These are phyloP conservation scores for Torrubiella hemipterigena DNA, from an alignment of 2,329 filamentous ascomycete genomes.

Conservation along the genomic window DNA sequence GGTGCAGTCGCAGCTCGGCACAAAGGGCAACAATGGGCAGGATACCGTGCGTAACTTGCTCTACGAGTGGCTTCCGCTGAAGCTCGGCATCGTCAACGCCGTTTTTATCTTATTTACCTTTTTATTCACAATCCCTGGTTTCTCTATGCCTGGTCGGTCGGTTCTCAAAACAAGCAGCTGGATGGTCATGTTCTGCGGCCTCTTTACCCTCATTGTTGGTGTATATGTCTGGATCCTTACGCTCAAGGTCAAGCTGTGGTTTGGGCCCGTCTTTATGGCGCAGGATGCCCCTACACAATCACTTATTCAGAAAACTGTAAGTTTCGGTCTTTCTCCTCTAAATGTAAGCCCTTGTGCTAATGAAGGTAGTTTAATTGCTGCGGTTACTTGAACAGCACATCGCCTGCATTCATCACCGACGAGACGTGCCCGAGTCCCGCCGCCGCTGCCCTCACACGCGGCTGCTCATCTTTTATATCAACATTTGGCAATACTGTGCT, in stretches of 20 bases:
- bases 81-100: constrained; percentile 61
- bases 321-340: constrained; percentile 16
- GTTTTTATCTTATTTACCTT: constrained; percentile 62
- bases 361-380: constrained; percentile 60
- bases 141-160: constrained; percentile 52
- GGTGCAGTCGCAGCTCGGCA: constrained; percentile 32
- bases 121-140: constrained; percentile 55
- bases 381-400: constrained; percentile 62
- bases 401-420: constrained; percentile 61
- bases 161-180: constrained; percentile 62
- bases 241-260: constrained; percentile 51
- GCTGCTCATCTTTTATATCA: constrained; percentile 57
- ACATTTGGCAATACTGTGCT: constrained; percentile 59
- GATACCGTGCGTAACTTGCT: constrained; percentile 39
- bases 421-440: constrained; percentile 56
- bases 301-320: constrained; percentile 58
- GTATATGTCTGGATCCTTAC: constrained; percentile 64
- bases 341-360: neutral
- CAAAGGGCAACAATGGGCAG: constrained; percentile 29
- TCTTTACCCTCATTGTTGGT: constrained; percentile 56
- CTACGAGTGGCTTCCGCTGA: constrained; percentile 41
- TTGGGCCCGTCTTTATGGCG: constrained; percentile 46
- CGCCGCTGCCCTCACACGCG: constrained; percentile 55
- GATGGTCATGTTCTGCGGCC: constrained; percentile 45
- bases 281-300: constrained; percentile 48